Evolutionary conservation across 768 basidiomycete species (phyloP).

Genomic region (Phanerochaete carnosa): DNA sequence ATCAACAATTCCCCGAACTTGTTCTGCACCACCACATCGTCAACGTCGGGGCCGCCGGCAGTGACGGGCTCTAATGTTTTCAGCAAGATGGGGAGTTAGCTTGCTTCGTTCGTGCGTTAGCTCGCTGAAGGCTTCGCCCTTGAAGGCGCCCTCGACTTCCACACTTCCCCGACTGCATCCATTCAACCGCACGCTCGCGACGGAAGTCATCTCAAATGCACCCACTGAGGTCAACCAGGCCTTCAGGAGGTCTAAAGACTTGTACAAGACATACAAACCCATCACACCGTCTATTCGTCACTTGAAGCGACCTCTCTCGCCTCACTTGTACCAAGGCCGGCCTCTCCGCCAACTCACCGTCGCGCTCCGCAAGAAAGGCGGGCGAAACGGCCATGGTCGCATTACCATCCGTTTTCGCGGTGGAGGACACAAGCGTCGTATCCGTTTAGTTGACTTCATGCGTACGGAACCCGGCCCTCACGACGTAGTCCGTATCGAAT

Average conservation of each 20-base stretch:
- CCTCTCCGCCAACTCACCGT: conserved; percentile 82
- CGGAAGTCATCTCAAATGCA: conserved; percentile 27
- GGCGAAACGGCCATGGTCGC: conserved; percentile 76
- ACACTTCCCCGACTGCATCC: conserved; percentile 14
- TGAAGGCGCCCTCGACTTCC: conserved; percentile 21
- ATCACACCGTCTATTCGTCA: conserved; percentile 85
- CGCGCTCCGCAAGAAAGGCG: conserved; percentile 80
- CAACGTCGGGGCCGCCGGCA: not conserved
- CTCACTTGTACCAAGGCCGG: conserved; percentile 81
- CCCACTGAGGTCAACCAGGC: conserved; percentile 36
- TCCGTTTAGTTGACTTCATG: conserved; percentile 84
- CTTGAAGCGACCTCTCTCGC: conserved; percentile 75
- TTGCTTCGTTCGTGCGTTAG: conserved; percentile 37
- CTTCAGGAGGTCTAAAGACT: conserved; percentile 47
- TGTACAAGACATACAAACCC: conserved; percentile 90
- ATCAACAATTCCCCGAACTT: not conserved
- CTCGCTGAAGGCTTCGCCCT: conserved; percentile 15
- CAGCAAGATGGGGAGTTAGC: conserved; percentile 39
- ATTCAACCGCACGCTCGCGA: conserved; percentile 34
- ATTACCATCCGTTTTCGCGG: conserved; percentile 89
- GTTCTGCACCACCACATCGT: conserved; percentile 3
- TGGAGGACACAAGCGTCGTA: conserved; percentile 86
- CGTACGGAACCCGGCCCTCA: conserved; percentile 76
- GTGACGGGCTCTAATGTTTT: conserved; percentile 34
- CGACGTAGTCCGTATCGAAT: conserved; percentile 93